A percentile compares a stretch with the other conserved stretches of the same genome.
phyloP scores from a whole-genome alignment of 2,329 filamentous ascomycete genomes.

The Elsinoe fawcettii region DNA sequence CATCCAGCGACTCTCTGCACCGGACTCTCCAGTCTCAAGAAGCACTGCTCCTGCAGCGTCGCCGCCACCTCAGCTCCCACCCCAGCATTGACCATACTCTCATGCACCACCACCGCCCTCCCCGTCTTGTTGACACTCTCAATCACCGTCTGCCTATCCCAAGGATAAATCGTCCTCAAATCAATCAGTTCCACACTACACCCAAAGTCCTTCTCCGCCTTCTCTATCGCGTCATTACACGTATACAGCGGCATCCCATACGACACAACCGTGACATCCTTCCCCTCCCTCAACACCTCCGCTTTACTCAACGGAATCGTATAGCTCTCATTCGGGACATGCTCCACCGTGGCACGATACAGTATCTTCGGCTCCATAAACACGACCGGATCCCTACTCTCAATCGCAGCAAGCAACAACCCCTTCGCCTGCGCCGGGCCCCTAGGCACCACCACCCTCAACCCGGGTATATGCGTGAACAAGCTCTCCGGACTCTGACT shows the following conservation, averaged over 20 bases:
- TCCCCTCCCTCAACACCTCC: slow-evolving; percentile 72
- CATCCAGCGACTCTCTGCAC: slow-evolving; percentile 81
- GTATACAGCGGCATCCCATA: slow-evolving; percentile 87
- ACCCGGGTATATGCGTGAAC: slow-evolving; percentile 79
- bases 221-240: slow-evolving; percentile 67
- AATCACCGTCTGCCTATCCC: slow-evolving; percentile 76
- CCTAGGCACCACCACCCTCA: slow-evolving; percentile 77
- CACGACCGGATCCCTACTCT: slow-evolving; percentile 74
- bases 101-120: slow-evolving; percentile 78
- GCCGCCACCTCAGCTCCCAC: slow-evolving; percentile 85
- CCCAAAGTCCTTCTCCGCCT: slow-evolving; percentile 66
- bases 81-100: slow-evolving; percentile 84
- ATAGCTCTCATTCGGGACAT: slow-evolving; percentile 75
- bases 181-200: slow-evolving; percentile 80
- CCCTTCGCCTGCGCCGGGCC: slow-evolving; percentile 86
- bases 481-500: slow-evolving; percentile 82
- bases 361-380: slow-evolving; percentile 94
- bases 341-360: slow-evolving; percentile 84
- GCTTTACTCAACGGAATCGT: slow-evolving; percentile 79
- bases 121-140: slow-evolving; percentile 82
- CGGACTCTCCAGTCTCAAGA: slow-evolving; percentile 74
- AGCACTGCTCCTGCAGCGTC: slow-evolving; percentile 80
- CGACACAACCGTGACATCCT: slow-evolving; percentile 73
- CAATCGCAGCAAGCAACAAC: slow-evolving; percentile 67
- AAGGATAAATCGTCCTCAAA: slow-evolving; percentile 79